phyloP scores from a whole-genome alignment of 352 stramenopile genomes.

The Globisporangium cylindrosporum region DNA sequence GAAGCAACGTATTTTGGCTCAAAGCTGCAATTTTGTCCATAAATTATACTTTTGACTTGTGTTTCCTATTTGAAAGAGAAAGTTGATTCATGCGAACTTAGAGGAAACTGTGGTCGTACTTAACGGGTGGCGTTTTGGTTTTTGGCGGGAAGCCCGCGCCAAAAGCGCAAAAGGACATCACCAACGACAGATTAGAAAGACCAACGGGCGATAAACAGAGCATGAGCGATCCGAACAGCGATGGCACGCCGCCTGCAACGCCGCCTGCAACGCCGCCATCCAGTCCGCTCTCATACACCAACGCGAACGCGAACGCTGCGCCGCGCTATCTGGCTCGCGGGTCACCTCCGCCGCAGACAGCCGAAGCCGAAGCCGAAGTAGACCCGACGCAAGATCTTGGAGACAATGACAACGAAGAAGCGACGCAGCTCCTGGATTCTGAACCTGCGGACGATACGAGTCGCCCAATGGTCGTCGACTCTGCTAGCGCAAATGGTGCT shows the following conservation, averaged over 20 bases:
- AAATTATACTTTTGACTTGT: background rate
- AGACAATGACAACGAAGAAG: conserved; percentile 9
- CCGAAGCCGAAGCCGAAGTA: conserved; percentile 15
- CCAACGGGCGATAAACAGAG: background rate
- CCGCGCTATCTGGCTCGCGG: conserved; percentile 49
- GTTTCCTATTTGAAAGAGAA: background rate
- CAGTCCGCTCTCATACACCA: conserved; percentile 34
- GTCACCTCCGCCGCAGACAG: conserved; percentile 4
- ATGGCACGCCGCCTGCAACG: conserved; percentile 43
- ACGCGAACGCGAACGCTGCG: background rate
- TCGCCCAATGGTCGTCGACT: conserved; percentile 10
- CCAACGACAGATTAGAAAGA: background rate
- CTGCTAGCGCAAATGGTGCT: background rate
- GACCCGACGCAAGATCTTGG: conserved; percentile 7
- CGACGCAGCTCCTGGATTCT: conserved; percentile 15
- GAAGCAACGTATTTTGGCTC: background rate
- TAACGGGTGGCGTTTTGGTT: background rate
- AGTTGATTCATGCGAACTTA: background rate
- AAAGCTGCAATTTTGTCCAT: background rate
- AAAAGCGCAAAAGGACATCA: background rate
- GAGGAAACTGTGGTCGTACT: background rate
- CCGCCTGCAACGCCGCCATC: conserved; percentile 61
- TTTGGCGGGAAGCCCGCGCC: conserved; percentile 3
- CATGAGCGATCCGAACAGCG: conserved; percentile 8
- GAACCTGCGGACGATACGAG: conserved; percentile 16